Evolutionary conservation across 1,139 yeast genomes (phyloP), one percentile per base, ranked within the genome.

Genomic region (Geotrichum reessii): DNA sequence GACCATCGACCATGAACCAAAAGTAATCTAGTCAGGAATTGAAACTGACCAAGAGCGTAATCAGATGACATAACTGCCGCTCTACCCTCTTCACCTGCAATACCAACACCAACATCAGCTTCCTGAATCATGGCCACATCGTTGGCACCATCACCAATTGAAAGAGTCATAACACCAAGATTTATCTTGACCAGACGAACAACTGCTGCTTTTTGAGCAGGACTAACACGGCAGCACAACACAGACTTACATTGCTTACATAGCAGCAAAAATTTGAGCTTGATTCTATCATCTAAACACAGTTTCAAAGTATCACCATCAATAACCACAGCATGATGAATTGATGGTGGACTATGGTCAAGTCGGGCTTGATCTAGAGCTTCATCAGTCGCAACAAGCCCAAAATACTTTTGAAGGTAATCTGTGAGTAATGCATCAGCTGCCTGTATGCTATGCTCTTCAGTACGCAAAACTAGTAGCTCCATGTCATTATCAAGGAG

Each of bases 61-160:
- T 93, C 99, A 0, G 97, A 87, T 9, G 96, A 87, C 99, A 93
- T 93, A 17, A 87, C 98, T n/a, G 99, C 99, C 72, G 93, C 98
- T 59, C 98, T 80, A 66, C 99, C 99, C 78, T 93, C 99, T 74
- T 90, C 95, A 72, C 99, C 99, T 53, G 96, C 96, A 67, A 93
- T 92, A 74, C 99, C 99, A 52, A 93, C 95, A 65, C 99, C 99
- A 48, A 95, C 93, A 75, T 95, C 96, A 1, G 99, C 99, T 37
- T 96, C 92, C 72, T 93, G 98, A 65, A 93, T 93, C 99, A 93
- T 93, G 4, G 98, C 95, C 63, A 93, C 99, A 75, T 93, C 99
- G 70, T 93, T 93, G 44, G 99, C 95, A 62, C 99, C 99, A 72
- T 93, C 99, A 61, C 99, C 99, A 72, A 93, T 88, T 1, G 98